Evolutionary conservation across 2,329 filamentous ascomycete genomes (phyloP), one percentile per base, ranked within the genome.

Genomic region (Aspergillus bombycis): DNA sequence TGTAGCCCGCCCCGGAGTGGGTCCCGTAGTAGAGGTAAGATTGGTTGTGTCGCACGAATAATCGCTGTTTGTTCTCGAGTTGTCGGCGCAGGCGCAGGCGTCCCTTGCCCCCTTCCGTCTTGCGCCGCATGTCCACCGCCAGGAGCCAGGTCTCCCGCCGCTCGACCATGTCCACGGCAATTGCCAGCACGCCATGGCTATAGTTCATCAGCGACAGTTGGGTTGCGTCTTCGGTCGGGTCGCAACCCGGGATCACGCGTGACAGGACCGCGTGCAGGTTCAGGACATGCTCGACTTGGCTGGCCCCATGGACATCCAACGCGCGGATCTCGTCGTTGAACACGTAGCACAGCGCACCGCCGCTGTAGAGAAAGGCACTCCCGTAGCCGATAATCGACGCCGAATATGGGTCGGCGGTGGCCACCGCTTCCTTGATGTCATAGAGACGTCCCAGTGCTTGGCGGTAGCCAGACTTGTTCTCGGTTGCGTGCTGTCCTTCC

Each of bases 11-110:
- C 8, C 83, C 82, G 0, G 85, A 88, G 73, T 88, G 86, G 0
- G 87, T 89, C 5, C 89, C 91, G 68, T 86, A 90, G 70, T 89
- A 90, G 3, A 93, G 80, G 72, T 86, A 88, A 1, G 82, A 71
- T 1, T 74, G 70, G 63, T 87, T 86, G 65, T 92, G 90, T 11
- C 90, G 85, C 3, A 90, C 89, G 73, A 93, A 91, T 1, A 93
- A 76, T 64, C 85, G 88, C 32, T 81, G 78, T 2, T 80, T 81
- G 30, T 83, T 83, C 19, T 78, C 71, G 46, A 88, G 75, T 54
- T 62, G 76, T 36, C 73, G 73, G 16, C 73, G 75, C 14, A 83
- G 74, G 2, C 86, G 69, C 19, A 88, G 65, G 28, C 77, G 74
- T 34, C 74, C 68, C 30, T 65, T 71, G 21, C 54, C 60, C 16